Evolutionary conservation across 2,329 filamentous ascomycete species (phyloP).

Genomic region (Leptographium wingfieldii): DNA sequence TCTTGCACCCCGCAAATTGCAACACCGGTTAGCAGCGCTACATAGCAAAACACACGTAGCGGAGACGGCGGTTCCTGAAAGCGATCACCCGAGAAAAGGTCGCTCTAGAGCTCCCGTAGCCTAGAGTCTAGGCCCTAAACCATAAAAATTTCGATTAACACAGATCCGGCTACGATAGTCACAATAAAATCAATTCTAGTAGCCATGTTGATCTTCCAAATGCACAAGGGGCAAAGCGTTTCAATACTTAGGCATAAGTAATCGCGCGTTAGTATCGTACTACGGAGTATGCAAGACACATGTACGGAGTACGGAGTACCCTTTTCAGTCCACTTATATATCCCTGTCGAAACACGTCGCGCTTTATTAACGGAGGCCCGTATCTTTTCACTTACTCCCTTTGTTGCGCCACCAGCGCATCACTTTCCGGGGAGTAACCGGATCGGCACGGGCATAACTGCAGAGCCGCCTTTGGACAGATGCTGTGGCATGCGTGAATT

Average conservation of each 20-base stretch:
- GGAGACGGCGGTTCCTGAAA: neutral
- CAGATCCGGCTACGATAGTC: neutral
- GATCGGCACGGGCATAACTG: neutral
- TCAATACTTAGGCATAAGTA: neutral
- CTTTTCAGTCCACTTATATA: neutral
- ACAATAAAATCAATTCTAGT: neutral
- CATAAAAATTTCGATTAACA: neutral
- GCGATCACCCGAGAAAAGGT: neutral
- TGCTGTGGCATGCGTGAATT: neutral
- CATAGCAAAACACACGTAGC: neutral
- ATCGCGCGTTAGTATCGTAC: neutral
- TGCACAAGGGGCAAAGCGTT: neutral
- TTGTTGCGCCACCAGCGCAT: neutral
- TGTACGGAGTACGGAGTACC: neutral
- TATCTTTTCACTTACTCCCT: neutral
- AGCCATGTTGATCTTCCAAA: neutral
- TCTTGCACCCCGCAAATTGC: conserved; percentile 1
- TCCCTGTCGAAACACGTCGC: neutral
- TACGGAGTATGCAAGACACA: too few species aligned
- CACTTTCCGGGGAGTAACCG: neutral
- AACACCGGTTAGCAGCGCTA: neutral
- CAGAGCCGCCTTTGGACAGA: neutral
- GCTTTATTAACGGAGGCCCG: too few species aligned
- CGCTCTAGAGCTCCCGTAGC: neutral
- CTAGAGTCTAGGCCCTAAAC: too few species aligned